Conservation (phyloP, 805 yeast genomes). For the Wickerhamomyces bisporus region DNA sequence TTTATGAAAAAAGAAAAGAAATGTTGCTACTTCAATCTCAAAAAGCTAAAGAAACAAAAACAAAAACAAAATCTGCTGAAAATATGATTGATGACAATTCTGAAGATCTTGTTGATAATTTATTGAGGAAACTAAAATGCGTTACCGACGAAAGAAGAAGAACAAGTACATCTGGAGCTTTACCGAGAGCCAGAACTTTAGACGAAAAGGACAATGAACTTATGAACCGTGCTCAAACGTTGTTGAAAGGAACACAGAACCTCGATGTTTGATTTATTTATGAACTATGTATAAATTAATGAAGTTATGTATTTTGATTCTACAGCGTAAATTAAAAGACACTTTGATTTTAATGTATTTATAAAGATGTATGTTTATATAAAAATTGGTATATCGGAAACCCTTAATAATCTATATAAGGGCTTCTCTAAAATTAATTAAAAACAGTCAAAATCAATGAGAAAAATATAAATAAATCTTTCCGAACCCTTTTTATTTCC, state of each 20-base stretch:
- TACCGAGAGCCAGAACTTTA: conserved; percentile 4
- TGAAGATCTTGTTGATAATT: conserved; percentile 65
- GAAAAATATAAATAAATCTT: neutral
- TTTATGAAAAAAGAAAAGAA: conserved; percentile 72
- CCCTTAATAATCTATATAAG: too few species aligned
- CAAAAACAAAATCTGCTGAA: conserved; percentile 17
- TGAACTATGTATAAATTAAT: neutral
- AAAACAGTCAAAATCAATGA: neutral
- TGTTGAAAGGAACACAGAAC: conserved; percentile 23
- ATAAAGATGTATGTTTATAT: too few species aligned
- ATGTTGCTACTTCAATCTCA: conserved; percentile 31
- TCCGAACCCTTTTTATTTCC: neutral
- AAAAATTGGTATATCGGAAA: too few species aligned
- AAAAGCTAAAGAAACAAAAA: conserved; percentile 13
- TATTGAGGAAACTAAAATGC: conserved; percentile 79
- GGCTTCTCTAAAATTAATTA: too few species aligned
- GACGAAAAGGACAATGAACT: conserved; percentile 12
- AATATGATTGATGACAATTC: conserved; percentile 5
- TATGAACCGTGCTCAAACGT: conserved; percentile 20
- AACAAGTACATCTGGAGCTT: conserved; percentile 13
- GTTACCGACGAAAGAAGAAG: conserved; percentile 50
- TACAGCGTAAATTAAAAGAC: too few species aligned
- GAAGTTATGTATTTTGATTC: too few species aligned
- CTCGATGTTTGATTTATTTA: neutral
- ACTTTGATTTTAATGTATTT: too few species aligned